Evolutionary conservation across 108 stramenopile genomes (phyloP).

Genomic region (Mediolabrus comicus): DNA sequence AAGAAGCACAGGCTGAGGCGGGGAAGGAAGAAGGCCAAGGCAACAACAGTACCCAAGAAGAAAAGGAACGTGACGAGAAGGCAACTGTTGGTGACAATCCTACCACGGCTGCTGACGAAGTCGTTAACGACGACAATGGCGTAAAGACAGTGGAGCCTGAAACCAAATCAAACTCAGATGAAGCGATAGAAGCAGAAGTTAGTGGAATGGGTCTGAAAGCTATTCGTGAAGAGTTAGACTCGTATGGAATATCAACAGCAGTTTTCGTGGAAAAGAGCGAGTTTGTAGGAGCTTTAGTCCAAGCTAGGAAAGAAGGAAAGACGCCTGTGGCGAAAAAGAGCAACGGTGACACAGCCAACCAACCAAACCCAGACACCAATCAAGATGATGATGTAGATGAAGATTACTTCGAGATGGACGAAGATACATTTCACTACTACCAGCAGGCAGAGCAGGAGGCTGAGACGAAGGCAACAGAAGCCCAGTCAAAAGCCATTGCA

Average conservation of each 20-base stretch:
- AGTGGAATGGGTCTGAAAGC: conserved; percentile 55
- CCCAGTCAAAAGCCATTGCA: conserved; percentile 52
- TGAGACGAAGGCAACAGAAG: conserved; percentile 60
- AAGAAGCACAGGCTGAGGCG: conserved; percentile 15
- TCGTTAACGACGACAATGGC: neutral
- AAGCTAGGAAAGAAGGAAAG: conserved; percentile 72
- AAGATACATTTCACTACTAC: conserved; percentile 67
- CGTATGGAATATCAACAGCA: conserved; percentile 64
- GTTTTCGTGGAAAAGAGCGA: conserved; percentile 80
- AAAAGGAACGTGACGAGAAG: conserved; percentile 11
- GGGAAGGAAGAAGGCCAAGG: neutral
- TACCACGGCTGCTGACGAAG: neutral
- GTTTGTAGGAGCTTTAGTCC: conserved; percentile 60
- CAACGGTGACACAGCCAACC: neutral
- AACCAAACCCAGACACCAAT: conserved; percentile 1
- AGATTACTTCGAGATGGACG: conserved; percentile 54
- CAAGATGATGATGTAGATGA: conserved; percentile 42
- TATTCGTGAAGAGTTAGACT: conserved; percentile 66
- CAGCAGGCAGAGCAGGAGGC: conserved; percentile 69
- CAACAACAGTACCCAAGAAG: conserved; percentile 10
- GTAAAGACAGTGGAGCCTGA: conserved; percentile 2
- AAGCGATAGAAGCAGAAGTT: conserved; percentile 56
- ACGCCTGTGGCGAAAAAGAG: conserved; percentile 36
- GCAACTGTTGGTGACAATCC: neutral
- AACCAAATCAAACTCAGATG: conserved; percentile 1